Evolutionary conservation across 352 stramenopile species (phyloP).

Genomic region (Globisporangium canariense): DNA sequence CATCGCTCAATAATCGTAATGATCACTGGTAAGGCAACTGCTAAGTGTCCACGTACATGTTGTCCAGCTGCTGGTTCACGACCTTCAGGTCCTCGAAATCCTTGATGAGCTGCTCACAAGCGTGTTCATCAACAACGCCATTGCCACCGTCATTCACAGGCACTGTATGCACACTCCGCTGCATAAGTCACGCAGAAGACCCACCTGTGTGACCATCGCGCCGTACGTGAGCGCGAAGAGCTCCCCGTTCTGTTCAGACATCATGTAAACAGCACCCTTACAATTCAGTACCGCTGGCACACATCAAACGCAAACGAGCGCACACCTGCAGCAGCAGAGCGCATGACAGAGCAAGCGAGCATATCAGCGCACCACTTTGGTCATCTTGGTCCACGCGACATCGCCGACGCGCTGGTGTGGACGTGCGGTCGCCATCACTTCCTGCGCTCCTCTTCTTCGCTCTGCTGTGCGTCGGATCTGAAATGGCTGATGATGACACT

Average conservation of each 20-base stretch:
- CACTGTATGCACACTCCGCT: not conserved
- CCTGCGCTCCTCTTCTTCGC: not conserved
- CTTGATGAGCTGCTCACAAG: constrained; percentile 81
- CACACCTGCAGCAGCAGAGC: not conserved
- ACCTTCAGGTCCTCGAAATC: constrained; percentile 95
- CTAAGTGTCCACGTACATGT: constrained; percentile 58
- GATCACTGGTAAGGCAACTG: not conserved
- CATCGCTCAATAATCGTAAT: not conserved
- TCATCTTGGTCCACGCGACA: constrained; percentile 90
- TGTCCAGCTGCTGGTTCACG: constrained; percentile 95
- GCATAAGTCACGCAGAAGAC: not conserved
- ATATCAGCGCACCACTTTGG: constrained; percentile 80
- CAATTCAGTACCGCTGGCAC: no score
- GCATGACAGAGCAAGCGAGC: not conserved
- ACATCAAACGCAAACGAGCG: not conserved
- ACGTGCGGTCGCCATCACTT: constrained; percentile 51
- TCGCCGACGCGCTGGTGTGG: constrained; percentile 72
- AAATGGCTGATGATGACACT: not conserved
- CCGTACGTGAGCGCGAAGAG: constrained; percentile 98
- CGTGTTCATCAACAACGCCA: not conserved
- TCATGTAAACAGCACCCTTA: not conserved
- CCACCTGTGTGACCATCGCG: constrained; percentile 92
- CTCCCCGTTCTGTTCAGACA: constrained; percentile 89
- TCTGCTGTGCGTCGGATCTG: not conserved
- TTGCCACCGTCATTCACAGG: not conserved